A percentile compares a stretch with the other conserved stretches of the same genome.
These are phyloP conservation scores for Rutstroemia sp. DNA, from an alignment of 2,329 filamentous ascomycete species.

Conservation along the genomic window DNA sequence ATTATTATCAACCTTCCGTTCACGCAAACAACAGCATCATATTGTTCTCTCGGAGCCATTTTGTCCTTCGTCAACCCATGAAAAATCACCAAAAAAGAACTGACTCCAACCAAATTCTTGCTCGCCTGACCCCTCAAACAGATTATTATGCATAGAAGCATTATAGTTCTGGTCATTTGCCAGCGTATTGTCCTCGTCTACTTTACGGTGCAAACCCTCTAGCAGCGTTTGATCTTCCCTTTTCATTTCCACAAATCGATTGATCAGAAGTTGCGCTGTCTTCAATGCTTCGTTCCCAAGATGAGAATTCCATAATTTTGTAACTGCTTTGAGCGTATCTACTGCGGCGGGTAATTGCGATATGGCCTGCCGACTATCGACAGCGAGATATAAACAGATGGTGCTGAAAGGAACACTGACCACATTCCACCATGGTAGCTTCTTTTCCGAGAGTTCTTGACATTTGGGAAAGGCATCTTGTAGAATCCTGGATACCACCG, in stretches of 20 bases:
- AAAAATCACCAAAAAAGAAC: background rate
- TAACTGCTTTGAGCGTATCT: slow-evolving; percentile 14
- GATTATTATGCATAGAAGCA: background rate
- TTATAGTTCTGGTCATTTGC: background rate
- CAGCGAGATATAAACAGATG: slow-evolving; percentile 17
- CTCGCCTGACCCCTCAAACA: background rate
- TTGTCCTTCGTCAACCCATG: background rate
- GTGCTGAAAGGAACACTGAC: slow-evolving; percentile 18
- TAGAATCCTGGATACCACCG: slow-evolving; percentile 12
- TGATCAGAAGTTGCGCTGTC: slow-evolving; percentile 19
- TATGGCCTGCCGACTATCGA: slow-evolving; percentile 16
- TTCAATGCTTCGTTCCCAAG: slow-evolving; percentile 18
- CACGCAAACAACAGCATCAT: background rate
- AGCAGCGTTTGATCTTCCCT: slow-evolving; percentile 12
- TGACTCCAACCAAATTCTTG: slow-evolving; percentile 2
- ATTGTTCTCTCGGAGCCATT: too few species aligned
- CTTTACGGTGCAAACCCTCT: slow-evolving; percentile 13
- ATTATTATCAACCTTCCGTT: too few species aligned
- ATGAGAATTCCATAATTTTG: slow-evolving; percentile 13
- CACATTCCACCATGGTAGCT: slow-evolving; percentile 21
- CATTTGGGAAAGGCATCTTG: slow-evolving; percentile 14
- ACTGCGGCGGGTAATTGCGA: slow-evolving; percentile 14
- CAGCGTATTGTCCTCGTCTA: slow-evolving; percentile 2
- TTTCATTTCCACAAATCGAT: slow-evolving; percentile 15
- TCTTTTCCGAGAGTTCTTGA: slow-evolving; percentile 8